Evolutionary conservation across 2,329 filamentous ascomycete genomes (phyloP).

Genomic region (Simplicillium aogashimaense): DNA sequence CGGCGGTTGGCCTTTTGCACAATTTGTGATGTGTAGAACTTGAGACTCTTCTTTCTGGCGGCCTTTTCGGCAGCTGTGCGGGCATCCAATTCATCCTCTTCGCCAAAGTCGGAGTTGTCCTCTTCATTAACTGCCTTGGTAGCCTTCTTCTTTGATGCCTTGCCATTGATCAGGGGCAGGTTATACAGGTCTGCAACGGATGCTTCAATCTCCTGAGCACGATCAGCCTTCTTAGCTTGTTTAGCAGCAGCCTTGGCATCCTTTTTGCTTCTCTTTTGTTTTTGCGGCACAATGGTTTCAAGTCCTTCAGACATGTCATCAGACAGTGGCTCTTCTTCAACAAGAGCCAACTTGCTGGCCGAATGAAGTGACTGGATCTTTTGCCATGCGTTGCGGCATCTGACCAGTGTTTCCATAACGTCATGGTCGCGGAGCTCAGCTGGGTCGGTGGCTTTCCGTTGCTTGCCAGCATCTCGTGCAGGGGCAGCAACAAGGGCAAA

Average conservation of each 20-base stretch:
- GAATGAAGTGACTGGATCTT: slow-evolving; percentile 57
- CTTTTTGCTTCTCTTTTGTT: slow-evolving; percentile 23
- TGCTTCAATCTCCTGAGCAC: slow-evolving; percentile 56
- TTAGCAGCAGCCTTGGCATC: slow-evolving; percentile 23
- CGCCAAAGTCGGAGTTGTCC: slow-evolving; percentile 83
- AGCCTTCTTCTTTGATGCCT: slow-evolving; percentile 26
- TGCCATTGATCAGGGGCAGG: slow-evolving; percentile 42
- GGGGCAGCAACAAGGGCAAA: slow-evolving; percentile 87
- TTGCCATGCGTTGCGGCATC: slow-evolving; percentile 73
- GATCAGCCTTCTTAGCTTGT: slow-evolving; percentile 31
- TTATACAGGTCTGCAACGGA: slow-evolving; percentile 60
- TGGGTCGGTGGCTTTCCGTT: slow-evolving; percentile 56
- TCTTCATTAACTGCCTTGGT: slow-evolving; percentile 32
- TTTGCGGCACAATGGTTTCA: slow-evolving; percentile 10
- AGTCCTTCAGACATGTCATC: slow-evolving; percentile 16
- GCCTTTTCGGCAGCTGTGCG: slow-evolving; percentile 79
- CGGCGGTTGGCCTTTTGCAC: slow-evolving; percentile 88
- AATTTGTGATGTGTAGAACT: slow-evolving; percentile 98
- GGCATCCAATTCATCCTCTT: slow-evolving; percentile 71
- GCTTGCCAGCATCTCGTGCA: slow-evolving; percentile 45
- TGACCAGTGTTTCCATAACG: slow-evolving; percentile 76
- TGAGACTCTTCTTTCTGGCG: slow-evolving; percentile 79
- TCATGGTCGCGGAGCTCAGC: slow-evolving; percentile 80
- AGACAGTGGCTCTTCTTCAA: slow-evolving; percentile 16
- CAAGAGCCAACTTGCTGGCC: slow-evolving; percentile 25